phyloP scores from a whole-genome alignment of 2,329 filamentous ascomycete genomes.

The Nemania sp. region DNA sequence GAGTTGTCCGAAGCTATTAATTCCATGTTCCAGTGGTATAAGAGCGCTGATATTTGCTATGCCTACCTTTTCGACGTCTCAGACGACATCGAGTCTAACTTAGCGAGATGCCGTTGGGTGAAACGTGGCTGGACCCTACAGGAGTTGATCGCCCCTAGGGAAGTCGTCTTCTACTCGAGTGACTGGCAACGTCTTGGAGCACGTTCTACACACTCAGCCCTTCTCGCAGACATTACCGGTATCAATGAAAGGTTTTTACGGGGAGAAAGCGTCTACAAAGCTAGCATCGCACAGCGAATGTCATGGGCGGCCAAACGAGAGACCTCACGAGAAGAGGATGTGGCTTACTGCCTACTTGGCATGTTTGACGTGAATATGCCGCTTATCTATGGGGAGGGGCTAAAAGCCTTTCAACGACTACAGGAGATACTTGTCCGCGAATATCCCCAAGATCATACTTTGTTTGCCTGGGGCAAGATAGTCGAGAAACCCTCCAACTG shows the following conservation, averaged over 20 bases:
- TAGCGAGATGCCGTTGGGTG: slow-evolving; percentile 31
- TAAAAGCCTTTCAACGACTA: slow-evolving; percentile 44
- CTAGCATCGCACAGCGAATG: slow-evolving; percentile 46
- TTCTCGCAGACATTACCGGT: slow-evolving; percentile 38
- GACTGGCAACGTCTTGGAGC: slow-evolving; percentile 41
- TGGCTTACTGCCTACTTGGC: slow-evolving; percentile 49
- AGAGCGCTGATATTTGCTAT: slow-evolving; percentile 41
- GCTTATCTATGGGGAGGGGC: slow-evolving; percentile 48
- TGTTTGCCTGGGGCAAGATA: slow-evolving; percentile 45
- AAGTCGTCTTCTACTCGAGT: slow-evolving; percentile 42
- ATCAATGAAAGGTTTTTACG: slow-evolving; percentile 41
- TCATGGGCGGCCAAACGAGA: slow-evolving; percentile 46
- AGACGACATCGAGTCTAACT: slow-evolving; percentile 9
- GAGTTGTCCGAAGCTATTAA: slow-evolving; percentile 45
- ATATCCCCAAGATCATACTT: slow-evolving; percentile 43
- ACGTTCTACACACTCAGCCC: slow-evolving; percentile 38
- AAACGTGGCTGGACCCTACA: slow-evolving; percentile 41
- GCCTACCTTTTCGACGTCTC: slow-evolving; percentile 40
- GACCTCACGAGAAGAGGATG: slow-evolving; percentile 46
- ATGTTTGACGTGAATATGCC: slow-evolving; percentile 49
- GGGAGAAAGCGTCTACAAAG: slow-evolving; percentile 25
- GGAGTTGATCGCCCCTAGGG: slow-evolving; percentile 43
- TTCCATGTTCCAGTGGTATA: slow-evolving; percentile 46
- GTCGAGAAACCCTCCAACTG: background rate
- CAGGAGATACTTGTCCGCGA: slow-evolving; percentile 43